Evolutionary conservation across 305 asterid species (phyloP).

Genomic region (Fraxinus xanthoxyloides): DNA sequence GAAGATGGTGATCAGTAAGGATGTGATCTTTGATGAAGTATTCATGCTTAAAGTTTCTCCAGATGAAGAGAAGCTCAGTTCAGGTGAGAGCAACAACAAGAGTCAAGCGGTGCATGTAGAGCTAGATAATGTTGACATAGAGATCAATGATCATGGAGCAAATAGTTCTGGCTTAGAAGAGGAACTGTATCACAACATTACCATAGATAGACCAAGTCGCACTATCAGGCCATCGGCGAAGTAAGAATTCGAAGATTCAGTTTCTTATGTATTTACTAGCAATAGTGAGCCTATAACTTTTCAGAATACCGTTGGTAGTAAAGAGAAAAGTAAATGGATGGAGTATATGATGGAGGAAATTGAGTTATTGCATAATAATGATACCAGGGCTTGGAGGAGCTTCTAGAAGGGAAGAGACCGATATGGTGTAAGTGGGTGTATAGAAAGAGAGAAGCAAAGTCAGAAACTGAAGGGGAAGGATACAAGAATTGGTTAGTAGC

Average conservation of each 20-base stretch:
- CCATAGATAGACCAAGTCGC: too few species aligned
- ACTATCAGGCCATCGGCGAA: background rate
- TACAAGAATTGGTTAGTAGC: background rate
- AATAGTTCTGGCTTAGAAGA: too few species aligned
- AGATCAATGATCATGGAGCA: too few species aligned
- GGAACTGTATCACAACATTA: too few species aligned
- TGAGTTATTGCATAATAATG: background rate
- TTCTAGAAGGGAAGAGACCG: background rate
- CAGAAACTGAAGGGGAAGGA: background rate
- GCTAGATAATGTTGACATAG: too few species aligned
- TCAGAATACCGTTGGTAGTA: background rate
- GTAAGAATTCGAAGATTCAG: background rate
- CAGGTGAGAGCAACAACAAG: background rate
- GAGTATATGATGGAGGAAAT: background rate
- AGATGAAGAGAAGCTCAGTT: background rate
- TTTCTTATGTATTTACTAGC: background rate
- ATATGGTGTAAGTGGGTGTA: background rate
- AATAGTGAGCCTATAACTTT: background rate
- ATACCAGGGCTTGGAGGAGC: background rate
- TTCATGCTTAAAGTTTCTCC: background rate
- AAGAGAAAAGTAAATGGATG: background rate
- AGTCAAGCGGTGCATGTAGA: too few species aligned
- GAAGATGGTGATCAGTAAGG: background rate
- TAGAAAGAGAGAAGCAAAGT: too few species aligned
- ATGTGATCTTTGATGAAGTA: background rate